These are phyloP conservation scores for Tetracentron sinense DNA, from an alignment of 164 flowering plant species.

Conservation along the genomic window DNA sequence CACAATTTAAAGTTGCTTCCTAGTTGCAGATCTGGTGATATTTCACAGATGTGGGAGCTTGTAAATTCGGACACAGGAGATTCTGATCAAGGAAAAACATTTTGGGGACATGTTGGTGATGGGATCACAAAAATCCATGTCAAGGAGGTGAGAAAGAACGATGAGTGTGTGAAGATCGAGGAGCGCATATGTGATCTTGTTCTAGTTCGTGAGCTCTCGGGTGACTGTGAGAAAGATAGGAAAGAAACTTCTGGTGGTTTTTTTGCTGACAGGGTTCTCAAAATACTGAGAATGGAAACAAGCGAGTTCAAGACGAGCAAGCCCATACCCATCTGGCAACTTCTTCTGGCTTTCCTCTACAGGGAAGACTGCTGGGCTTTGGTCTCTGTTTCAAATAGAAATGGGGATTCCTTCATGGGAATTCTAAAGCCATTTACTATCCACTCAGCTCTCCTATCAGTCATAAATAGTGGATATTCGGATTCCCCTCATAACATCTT, in stretches of 20 bases:
- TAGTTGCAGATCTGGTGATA: conserved; percentile 8
- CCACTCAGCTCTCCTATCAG: conserved; percentile 51
- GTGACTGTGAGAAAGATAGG: conserved; percentile 21
- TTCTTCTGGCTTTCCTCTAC: conserved; percentile 60
- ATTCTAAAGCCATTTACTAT: conserved; percentile 70
- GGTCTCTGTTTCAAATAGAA: conserved; percentile 47
- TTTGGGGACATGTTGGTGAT: conserved; percentile 26
- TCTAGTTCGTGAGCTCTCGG: conserved; percentile 38
- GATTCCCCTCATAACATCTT: neutral
- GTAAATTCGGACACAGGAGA: conserved; percentile 11
- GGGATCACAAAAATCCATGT: conserved; percentile 34
- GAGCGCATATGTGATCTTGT: conserved; percentile 26
- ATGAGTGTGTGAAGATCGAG: conserved; percentile 24
- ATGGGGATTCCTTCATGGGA: conserved; percentile 42
- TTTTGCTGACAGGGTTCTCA: conserved; percentile 61
- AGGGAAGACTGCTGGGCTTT: conserved; percentile 46
- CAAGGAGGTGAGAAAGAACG: conserved; percentile 40
- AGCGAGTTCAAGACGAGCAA: conserved; percentile 30
- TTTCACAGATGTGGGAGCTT: conserved; percentile 10
- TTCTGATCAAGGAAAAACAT: conserved; percentile 13
- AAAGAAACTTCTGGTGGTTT: conserved; percentile 23
- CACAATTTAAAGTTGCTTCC: conserved; percentile 22
- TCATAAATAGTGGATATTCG: conserved; percentile 30
- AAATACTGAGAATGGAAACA: conserved; percentile 39
- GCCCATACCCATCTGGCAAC: conserved; percentile 61